phyloP scores from a whole-genome alignment of 2,329 filamentous ascomycete species.

The Hymenotorrendiella dingleyae region DNA sequence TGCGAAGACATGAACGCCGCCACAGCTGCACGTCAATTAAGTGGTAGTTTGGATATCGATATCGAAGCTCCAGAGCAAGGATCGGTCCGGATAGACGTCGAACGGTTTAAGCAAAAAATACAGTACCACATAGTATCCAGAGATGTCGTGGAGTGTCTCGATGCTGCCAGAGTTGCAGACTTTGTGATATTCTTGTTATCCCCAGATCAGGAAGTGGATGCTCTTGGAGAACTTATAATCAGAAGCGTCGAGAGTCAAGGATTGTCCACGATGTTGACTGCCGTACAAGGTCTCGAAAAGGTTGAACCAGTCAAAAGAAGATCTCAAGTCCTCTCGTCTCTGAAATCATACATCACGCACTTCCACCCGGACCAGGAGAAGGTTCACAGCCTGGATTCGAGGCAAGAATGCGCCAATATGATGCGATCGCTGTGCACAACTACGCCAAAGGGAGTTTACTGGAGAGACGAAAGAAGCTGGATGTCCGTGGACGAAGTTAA shows the following conservation, averaged over 20 bases:
- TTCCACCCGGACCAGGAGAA: slow-evolving; percentile 93
- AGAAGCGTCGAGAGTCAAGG: slow-evolving; percentile 89
- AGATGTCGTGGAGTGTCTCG: slow-evolving; percentile 71
- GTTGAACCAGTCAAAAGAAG: slow-evolving; percentile 76
- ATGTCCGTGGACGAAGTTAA: slow-evolving; percentile 80
- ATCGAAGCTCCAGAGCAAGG: slow-evolving; percentile 53
- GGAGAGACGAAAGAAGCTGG: slow-evolving; percentile 94
- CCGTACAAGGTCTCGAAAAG: slow-evolving; percentile 72
- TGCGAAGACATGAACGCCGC: slow-evolving; percentile 65
- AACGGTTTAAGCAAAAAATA: slow-evolving; percentile 91
- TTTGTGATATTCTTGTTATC: slow-evolving; percentile 86
- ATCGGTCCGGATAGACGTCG: slow-evolving; percentile 62
- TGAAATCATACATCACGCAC: slow-evolving; percentile 89
- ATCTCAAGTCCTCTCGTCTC: slow-evolving; percentile 68
- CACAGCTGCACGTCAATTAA: slow-evolving; percentile 64
- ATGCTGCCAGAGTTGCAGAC: slow-evolving; percentile 83
- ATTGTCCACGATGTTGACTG: slow-evolving; percentile 83
- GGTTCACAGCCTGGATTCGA: slow-evolving; percentile 78
- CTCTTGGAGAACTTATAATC: slow-evolving; percentile 76
- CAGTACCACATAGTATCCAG: slow-evolving; percentile 73
- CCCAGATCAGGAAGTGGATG: slow-evolving; percentile 75
- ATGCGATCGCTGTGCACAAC: slow-evolving; percentile 88
- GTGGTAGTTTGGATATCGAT: slow-evolving; percentile 73
- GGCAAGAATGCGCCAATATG: slow-evolving; percentile 86
- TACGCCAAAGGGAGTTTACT: slow-evolving; percentile 87